Evolutionary conservation across 2,329 filamentous ascomycete species (phyloP).

Genomic region (Fusarium nurragi): DNA sequence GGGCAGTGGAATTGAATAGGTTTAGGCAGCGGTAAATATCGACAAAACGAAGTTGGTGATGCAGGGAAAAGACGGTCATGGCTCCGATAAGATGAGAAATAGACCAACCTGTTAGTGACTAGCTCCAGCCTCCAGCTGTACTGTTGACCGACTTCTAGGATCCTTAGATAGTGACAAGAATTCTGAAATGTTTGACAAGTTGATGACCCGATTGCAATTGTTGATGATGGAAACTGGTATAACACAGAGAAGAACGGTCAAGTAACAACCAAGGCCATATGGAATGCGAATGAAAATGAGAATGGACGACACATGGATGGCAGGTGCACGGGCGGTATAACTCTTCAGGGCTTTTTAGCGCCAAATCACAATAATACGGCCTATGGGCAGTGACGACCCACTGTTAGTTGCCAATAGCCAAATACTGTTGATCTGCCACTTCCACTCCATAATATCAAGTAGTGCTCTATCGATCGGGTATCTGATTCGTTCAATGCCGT

Average conservation of each 20-base stretch:
- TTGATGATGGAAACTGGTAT: neutral
- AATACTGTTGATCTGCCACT: slow-evolving; percentile 2
- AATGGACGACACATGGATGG: slow-evolving; percentile 4
- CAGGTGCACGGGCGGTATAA: slow-evolving; percentile 1
- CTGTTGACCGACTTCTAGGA: slow-evolving; percentile 7
- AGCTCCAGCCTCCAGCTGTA: neutral
- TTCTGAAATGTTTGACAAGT: neutral
- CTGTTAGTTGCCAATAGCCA: slow-evolving; percentile 23
- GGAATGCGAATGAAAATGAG: slow-evolving; percentile 6
- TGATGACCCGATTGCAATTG: neutral
- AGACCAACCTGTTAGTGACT: slow-evolving; percentile 12
- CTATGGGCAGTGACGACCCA: slow-evolving; percentile 5
- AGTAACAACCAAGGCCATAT: neutral
- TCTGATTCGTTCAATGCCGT: neutral
- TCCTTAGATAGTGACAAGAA: neutral
- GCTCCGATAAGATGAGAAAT: neutral
- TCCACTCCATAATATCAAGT: neutral
- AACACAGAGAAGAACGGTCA: neutral
- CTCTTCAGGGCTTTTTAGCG: slow-evolving; percentile 17
- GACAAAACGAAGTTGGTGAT: neutral
- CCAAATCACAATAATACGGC: neutral
- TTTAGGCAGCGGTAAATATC: neutral
- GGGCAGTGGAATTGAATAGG: neutral
- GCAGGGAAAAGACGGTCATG: neutral
- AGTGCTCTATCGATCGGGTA: slow-evolving; percentile 15